phyloP scores from a whole-genome alignment of 2,329 filamentous ascomycete species.

The Xylariaceae sp. region DNA sequence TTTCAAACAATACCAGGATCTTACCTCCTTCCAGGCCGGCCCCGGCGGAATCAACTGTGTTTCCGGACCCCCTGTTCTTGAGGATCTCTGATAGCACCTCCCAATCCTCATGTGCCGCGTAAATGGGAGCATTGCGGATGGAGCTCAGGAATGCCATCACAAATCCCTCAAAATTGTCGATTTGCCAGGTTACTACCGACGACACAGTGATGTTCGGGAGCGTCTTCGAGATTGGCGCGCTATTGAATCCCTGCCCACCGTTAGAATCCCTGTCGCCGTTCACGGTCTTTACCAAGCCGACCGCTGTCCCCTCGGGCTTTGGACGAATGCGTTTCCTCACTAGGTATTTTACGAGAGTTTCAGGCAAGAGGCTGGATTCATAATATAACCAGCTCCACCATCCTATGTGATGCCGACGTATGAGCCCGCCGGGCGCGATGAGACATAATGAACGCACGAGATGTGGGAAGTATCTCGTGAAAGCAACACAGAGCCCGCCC shows the following conservation, averaged over 20 bases:
- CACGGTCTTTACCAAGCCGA: constrained; percentile 2
- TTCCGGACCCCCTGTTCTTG: constrained; percentile 24
- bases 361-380: constrained; percentile 55
- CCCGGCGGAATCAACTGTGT: constrained; percentile 13
- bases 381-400: constrained; percentile 61
- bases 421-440: constrained; percentile 64
- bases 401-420: constrained; percentile 59
- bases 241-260: constrained; percentile 40
- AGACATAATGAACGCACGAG: constrained; percentile 61
- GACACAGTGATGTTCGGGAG: constrained; percentile 54
- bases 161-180: constrained; percentile 63
- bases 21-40: constrained; percentile 43
- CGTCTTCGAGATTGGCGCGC: constrained; percentile 48
- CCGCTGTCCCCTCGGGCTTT: constrained; percentile 2
- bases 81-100: constrained; percentile 49
- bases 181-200: constrained; percentile 65
- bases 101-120: constrained; percentile 62
- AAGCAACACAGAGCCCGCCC: constrained; percentile 67
- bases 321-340: constrained; percentile 34
- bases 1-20: constrained; percentile 63
- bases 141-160: constrained; percentile 66
- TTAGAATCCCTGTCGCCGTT: constrained; percentile 37
- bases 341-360: constrained; percentile 46
- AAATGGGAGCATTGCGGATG: constrained; percentile 66
- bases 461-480: constrained; percentile 64